phyloP scores from a whole-genome alignment of 176 grass and related monocot genomes.

The Oryza nivara region DNA sequence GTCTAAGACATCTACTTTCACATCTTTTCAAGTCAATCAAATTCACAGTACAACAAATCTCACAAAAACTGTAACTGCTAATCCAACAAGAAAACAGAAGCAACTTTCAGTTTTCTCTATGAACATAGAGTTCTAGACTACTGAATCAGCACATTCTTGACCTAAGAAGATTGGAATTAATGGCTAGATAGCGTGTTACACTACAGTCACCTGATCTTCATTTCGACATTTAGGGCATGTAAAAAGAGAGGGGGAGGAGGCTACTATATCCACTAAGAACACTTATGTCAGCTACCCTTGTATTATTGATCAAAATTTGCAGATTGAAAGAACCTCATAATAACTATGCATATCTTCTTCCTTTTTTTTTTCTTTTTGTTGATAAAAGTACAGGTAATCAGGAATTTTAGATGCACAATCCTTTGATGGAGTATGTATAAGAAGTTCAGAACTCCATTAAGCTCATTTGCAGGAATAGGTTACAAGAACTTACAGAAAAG shows the following conservation, averaged over 20 bases:
- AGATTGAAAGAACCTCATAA: neutral
- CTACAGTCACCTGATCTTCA: too few relatives aligned
- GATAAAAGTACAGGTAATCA: neutral
- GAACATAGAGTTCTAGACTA: neutral
- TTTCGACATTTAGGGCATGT: too few relatives aligned
- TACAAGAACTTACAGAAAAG: neutral
- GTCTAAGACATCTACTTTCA: slow-evolving; percentile 21
- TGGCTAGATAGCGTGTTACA: too few relatives aligned
- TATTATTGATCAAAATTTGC: neutral
- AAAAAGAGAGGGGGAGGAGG: too few relatives aligned
- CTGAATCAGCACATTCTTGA: neutral
- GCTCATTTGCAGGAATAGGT: slow-evolving; percentile 12
- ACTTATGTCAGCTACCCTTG: neutral
- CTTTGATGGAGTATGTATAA: neutral
- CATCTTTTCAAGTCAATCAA: slow-evolving; percentile 34
- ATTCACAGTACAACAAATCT: slow-evolving; percentile 2
- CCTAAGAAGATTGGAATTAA: too few relatives aligned
- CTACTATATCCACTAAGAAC: neutral
- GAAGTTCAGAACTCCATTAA: neutral
- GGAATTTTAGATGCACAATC: neutral
- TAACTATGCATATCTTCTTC: neutral
- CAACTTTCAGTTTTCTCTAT: slow-evolving; percentile 5
- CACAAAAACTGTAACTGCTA: slow-evolving; percentile 9
- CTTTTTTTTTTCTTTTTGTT: neutral
- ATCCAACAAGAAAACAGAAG: neutral